These are phyloP conservation scores for Penicillium capsulatum DNA, from an alignment of 2,329 filamentous ascomycete genomes.

Conservation along the genomic window DNA sequence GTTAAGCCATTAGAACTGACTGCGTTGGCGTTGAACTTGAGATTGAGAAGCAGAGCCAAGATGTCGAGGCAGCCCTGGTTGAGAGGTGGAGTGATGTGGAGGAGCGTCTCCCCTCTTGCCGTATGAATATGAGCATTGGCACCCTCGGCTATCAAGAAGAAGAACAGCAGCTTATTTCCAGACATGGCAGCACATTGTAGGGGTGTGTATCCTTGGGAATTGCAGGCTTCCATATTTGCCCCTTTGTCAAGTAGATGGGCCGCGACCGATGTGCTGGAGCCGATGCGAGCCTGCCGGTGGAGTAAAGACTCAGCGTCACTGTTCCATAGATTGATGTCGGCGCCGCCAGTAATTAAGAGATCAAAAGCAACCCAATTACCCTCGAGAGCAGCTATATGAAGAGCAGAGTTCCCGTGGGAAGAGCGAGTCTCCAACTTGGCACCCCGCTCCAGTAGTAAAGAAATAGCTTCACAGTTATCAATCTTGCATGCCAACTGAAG, in stretches of 20 bases:
- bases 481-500: conserved; percentile 28
- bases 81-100: conserved; percentile 27
- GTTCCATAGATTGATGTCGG: conserved; percentile 31
- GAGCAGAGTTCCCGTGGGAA: conserved; percentile 20
- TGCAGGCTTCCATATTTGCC: conserved; percentile 29
- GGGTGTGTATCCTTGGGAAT: conserved; percentile 27
- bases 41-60: too few relatives aligned
- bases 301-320: conserved; percentile 27
- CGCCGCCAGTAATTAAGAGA: conserved; percentile 27
- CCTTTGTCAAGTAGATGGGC: conserved; percentile 24
- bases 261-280: conserved; percentile 13
- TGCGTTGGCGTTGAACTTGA: too few relatives aligned
- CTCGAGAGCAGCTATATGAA: conserved; percentile 25
- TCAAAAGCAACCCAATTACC: conserved; percentile 31
- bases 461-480: conserved; percentile 31
- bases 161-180: conserved; percentile 29
- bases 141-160: conserved; percentile 20
- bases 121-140: conserved; percentile 26
- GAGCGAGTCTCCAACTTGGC: conserved; percentile 25
- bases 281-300: conserved; percentile 23
- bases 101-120: conserved; percentile 26
- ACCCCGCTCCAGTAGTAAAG: conserved; percentile 25
- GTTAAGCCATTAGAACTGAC: too few relatives aligned
- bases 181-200: conserved; percentile 28
- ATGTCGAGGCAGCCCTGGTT: conserved; percentile 28